Base-by-base conservation (phyloP, 2,329 filamentous ascomycete genomes). In the Paecilomyces niveus region DNA sequence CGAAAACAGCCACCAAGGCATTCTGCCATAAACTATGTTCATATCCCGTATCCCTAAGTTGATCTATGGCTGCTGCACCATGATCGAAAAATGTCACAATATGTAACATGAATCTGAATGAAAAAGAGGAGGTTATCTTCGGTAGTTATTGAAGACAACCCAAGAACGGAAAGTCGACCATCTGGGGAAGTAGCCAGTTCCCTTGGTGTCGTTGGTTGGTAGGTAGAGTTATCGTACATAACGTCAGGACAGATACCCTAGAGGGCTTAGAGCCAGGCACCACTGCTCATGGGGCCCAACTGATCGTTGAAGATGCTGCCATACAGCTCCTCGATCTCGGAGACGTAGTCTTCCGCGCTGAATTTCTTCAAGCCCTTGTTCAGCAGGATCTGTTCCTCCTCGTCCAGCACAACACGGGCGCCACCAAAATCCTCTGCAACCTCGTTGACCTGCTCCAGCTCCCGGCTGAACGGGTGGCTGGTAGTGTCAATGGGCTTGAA, bases 371-470 rank as follows among this genome's bases (percentile, higher is more conserved):
- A 81, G 2, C 90, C 90, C 61, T 84, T 85, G 24, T 82, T 80
- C 59, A 82, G 74, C 70, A 97, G 84, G 59, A 87, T 84, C 64
- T 84, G 79, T 67, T 90, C 83, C 72, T 95, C 91, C 57, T 90
- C 89, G 52, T 92, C 88, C 45, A 87, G 76, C 53, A 85, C 79
- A n/a, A 83, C 71, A 62, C 81, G 70, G 18, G 83, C 81, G 31
- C 85, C 81, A 50, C 86, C 85, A 65, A 91, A 93, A 74, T 97
- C 92, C 76, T 97, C 94, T 0, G 89, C 93, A 15, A 97, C 83
- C 75, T 97, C 94, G 56, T 92, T 91, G 24, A 97, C 90, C 75
- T 97, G 89, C 58, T 90, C 91, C 56, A 97, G 80, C 75, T 99
- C 94, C 55, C 88, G 87, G 56, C 90, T 90, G 68, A 97, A 97